Evolutionary conservation across 805 yeast species (phyloP).

Genomic region (Ogataea zsoltii): DNA sequence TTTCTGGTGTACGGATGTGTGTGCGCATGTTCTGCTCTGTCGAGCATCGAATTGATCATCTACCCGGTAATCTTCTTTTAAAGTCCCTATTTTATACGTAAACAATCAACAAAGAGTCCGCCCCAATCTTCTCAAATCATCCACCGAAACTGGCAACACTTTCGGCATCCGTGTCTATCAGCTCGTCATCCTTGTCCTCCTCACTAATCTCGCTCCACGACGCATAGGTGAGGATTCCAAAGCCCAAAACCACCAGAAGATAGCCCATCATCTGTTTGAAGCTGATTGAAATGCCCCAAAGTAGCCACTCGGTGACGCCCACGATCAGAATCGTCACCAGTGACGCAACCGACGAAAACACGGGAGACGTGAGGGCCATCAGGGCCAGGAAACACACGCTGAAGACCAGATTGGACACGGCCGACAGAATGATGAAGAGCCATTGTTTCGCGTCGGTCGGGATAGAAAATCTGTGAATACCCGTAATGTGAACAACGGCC

Average conservation of each 20-base stretch:
- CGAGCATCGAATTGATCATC: background rate
- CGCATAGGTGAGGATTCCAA: conserved; percentile 60
- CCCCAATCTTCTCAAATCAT: too few species aligned
- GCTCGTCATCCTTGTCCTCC: conserved; percentile 39
- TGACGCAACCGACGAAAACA: conserved; percentile 61
- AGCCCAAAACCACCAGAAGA: conserved; percentile 66
- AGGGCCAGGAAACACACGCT: conserved; percentile 71
- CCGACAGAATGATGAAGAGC: conserved; percentile 50
- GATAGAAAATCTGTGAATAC: conserved; percentile 57
- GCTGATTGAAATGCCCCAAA: conserved; percentile 60
- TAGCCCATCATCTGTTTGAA: conserved; percentile 68
- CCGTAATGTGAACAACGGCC: conserved; percentile 50
- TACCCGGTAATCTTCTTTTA: too few species aligned
- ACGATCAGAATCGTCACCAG: conserved; percentile 77
- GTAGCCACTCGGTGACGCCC: conserved; percentile 70
- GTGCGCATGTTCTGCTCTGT: background rate
- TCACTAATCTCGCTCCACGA: conserved; percentile 62
- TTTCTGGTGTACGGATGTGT: conserved; percentile 3
- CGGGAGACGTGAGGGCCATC: conserved; percentile 86
- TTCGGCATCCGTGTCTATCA: conserved; percentile 35
- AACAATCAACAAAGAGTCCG: too few species aligned
- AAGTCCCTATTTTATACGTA: too few species aligned
- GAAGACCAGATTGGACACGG: conserved; percentile 63
- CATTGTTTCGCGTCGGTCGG: conserved; percentile 45
- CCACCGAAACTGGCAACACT: conserved; percentile 28